phyloP scores from a whole-genome alignment of 2,329 filamentous ascomycete species.

The Corinectria fuckeliana region DNA sequence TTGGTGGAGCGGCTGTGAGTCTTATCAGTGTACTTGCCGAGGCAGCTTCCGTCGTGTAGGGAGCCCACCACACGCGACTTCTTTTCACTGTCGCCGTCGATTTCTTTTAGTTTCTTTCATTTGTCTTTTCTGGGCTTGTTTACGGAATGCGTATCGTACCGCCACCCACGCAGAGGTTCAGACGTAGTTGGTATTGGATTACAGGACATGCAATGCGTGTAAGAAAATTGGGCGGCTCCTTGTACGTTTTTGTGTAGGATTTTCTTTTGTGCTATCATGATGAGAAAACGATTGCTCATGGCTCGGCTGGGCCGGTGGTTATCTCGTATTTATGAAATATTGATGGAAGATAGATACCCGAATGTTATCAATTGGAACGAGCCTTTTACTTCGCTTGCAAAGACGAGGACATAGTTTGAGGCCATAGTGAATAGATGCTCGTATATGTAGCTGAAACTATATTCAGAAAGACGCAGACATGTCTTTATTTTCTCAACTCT shows the following conservation, averaged over 20 bases:
- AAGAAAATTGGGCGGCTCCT: slow-evolving; percentile 8
- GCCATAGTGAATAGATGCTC: too few relatives aligned
- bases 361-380: not conserved
- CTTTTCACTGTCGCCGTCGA: not conserved
- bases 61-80: not conserved
- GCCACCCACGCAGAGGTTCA: not conserved
- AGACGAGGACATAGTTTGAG: not conserved
- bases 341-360: slow-evolving; percentile 13
- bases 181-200: slow-evolving; percentile 13
- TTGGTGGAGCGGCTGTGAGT: slow-evolving; percentile 66
- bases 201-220: slow-evolving; percentile 25
- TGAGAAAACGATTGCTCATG: slow-evolving; percentile 21
- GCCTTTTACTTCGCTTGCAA: not conserved
- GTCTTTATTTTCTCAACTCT: slow-evolving; percentile 40
- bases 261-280: slow-evolving; percentile 9
- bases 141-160: not conserved
- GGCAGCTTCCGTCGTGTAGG: slow-evolving; percentile 51
- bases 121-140: slow-evolving; percentile 17
- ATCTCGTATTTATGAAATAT: slow-evolving; percentile 7
- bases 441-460: slow-evolving; percentile 1
- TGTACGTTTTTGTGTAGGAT: slow-evolving; percentile 20
- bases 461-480: not conserved
- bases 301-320: not conserved
- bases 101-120: slow-evolving; percentile 3
- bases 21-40: slow-evolving; percentile 64